Conservation (phyloP, 805 yeast genomes). For the Kodamaea lidongshanica region DNA sequence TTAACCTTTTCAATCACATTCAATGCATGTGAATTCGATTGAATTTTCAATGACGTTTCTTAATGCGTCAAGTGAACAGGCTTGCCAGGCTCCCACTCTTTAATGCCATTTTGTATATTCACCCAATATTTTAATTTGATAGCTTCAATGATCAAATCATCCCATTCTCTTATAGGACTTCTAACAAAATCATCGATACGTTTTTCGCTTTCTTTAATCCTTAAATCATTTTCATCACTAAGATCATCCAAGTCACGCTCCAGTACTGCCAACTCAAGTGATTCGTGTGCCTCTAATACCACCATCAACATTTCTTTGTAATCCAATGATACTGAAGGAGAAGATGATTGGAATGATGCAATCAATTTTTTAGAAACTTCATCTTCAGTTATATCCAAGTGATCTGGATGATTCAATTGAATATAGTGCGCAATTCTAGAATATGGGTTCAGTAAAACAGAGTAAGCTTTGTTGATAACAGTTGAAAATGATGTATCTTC, state of each 20-base stretch:
- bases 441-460: constrained; percentile 64
- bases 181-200: constrained; percentile 43
- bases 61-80: constrained; percentile 61
- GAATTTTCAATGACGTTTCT: no score
- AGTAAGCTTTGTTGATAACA: constrained; percentile 69
- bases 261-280: constrained; percentile 57
- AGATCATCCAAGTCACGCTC: constrained; percentile 54
- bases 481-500: constrained; percentile 37
- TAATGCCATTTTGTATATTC: constrained; percentile 65
- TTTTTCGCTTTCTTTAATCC: constrained; percentile 44
- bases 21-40: no score
- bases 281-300: constrained; percentile 81
- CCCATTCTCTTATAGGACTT: constrained; percentile 37
- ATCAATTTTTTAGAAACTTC: constrained; percentile 40
- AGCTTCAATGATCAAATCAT: constrained; percentile 57
- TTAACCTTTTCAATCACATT: no score
- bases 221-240: constrained; percentile 48
- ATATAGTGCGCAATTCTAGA: constrained; percentile 42
- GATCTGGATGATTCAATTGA: constrained; percentile 30
- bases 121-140: constrained; percentile 78
- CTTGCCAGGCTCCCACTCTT: constrained; percentile 72
- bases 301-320: constrained; percentile 61
- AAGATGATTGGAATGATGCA: constrained; percentile 31
- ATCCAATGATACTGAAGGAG: constrained; percentile 26
- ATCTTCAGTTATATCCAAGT: constrained; percentile 54